A percentile compares a stretch with the other conserved stretches of the same genome.
phyloP scores from a whole-genome alignment of 2,329 filamentous ascomycete species.

The Stachybotrys echinatus region DNA sequence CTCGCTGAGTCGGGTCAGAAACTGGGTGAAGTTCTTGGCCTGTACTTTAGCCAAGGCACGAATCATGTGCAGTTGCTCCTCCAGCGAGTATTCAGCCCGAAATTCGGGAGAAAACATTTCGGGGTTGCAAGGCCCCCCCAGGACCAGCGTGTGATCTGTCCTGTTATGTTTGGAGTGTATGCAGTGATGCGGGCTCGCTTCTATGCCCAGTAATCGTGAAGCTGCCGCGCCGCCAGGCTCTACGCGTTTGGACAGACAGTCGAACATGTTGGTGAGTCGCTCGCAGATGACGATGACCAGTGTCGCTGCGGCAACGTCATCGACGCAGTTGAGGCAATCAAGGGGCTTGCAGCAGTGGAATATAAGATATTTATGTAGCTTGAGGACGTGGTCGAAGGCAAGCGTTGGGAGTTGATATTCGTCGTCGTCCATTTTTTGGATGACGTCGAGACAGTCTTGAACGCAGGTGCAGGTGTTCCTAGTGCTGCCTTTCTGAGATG shows the following conservation, averaged over 20 bases:
- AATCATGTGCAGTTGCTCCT: conserved; percentile 24
- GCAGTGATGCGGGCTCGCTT: neutral
- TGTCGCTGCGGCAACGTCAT: conserved; percentile 9
- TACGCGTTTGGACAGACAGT: conserved; percentile 15
- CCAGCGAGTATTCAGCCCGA: conserved; percentile 16
- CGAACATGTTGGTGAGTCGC: conserved; percentile 20
- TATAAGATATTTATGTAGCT: conserved; percentile 23
- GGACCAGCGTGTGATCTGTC: conserved; percentile 10
- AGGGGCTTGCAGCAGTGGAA: conserved; percentile 19
- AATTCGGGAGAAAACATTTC: conserved; percentile 18
- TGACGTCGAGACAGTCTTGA: conserved; percentile 13
- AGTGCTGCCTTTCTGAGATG: neutral
- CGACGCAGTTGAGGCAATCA: conserved; percentile 13
- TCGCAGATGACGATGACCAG: conserved; percentile 22
- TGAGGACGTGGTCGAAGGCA: conserved; percentile 19
- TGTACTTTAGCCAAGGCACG: conserved; percentile 18
- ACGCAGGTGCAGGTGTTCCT: conserved; percentile 15
- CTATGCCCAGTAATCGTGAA: neutral
- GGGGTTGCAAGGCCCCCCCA: conserved; percentile 13
- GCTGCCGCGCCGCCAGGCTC: neutral
- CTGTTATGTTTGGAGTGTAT: conserved; percentile 1
- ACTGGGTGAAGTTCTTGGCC: conserved; percentile 14
- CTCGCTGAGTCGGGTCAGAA: conserved; percentile 12
- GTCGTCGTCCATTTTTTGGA: conserved; percentile 23
- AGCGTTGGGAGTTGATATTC: conserved; percentile 17